Percentiles rank a stretch among this genome's conserved stretches.
These are phyloP conservation scores for Gossypium laxum DNA, from an alignment of 441 rosid genomes.

Conservation along the genomic window DNA sequence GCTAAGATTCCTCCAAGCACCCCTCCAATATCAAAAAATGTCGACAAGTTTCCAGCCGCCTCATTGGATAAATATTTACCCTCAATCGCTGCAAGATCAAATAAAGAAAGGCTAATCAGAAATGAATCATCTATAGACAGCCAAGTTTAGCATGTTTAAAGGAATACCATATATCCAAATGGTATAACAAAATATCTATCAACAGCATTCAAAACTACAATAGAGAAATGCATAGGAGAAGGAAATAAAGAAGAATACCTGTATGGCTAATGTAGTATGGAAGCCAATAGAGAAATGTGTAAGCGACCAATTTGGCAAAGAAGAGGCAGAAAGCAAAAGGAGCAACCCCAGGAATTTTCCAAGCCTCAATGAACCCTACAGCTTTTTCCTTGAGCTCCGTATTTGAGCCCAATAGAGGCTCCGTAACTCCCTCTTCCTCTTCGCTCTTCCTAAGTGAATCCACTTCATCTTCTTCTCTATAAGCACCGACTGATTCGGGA, in stretches of 20 bases:
- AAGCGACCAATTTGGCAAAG: constrained; percentile 87
- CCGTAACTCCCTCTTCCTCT: constrained; percentile 36
- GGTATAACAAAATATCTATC: too few species aligned
- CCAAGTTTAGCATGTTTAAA: neutral
- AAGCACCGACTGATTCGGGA: constrained; percentile 65
- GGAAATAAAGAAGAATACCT: constrained; percentile 30
- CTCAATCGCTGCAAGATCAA: constrained; percentile 55
- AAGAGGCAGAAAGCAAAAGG: constrained; percentile 85
- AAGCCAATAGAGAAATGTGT: constrained; percentile 93
- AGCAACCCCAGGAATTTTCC: constrained; percentile 93
- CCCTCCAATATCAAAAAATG: constrained; percentile 85
- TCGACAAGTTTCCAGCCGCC: constrained; percentile 77
- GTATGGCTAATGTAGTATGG: constrained; percentile 94
- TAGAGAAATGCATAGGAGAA: neutral
- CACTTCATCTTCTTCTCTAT: constrained; percentile 36
- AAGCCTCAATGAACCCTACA: constrained; percentile 87
- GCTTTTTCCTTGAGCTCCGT: constrained; percentile 36
- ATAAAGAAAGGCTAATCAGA: constrained; percentile 5
- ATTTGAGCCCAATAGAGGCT: constrained; percentile 43
- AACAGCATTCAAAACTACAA: too few species aligned
- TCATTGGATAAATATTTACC: constrained; percentile 67
- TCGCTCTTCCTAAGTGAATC: constrained; percentile 37
- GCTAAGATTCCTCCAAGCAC: constrained; percentile 89
- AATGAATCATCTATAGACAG: neutral
- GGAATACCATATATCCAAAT: too few species aligned